Evolutionary conservation across 2,329 filamentous ascomycete species (phyloP), one percentile per base, ranked within the genome.

Genomic region (Remersonia thermophila): DNA sequence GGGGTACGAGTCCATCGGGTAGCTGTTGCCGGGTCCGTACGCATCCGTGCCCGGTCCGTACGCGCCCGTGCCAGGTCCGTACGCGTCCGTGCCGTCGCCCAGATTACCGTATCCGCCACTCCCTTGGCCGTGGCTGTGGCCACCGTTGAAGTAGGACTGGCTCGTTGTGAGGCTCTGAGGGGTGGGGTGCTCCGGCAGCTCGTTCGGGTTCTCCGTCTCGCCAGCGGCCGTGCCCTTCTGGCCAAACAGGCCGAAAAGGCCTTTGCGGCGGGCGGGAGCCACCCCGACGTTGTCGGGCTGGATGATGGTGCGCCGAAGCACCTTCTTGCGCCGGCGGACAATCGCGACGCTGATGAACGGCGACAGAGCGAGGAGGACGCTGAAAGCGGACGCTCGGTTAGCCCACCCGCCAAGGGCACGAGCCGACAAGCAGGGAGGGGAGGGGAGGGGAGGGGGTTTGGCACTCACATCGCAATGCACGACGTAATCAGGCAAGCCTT

Each of bases 401-500:
- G 16, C 7, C 15, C 13, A 16, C 5, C 20, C 7, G 3, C 7
- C 13, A 7, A 12, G 14, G 10, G 13, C n/a, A 12, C 13, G 18
- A 16, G 6, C 7, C 42, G 7, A 18, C 8, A 2, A 7, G n/a
- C n/a, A n/a, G n/a, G n/a, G n/a, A n/a, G n/a, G n/a, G n/a, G n/a
- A n/a, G n/a, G n/a, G n/a, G n/a, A n/a, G n/a, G n/a, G n/a, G n/a
- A n/a, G n/a, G n/a, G n/a, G n/a, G n/a, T n/a, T n/a, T n/a, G n/a
- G n/a, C 13, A 47, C 66, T 61, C 65, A 86, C 77, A 82, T 76
- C 51, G 71, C 81, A 38, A 86, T 72, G 41, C 95, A 81, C 20
- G 86, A 65, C 12, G 91, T 77, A 3, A 83, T 81, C 46, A 95
- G 78, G 41, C 67, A 72, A 30, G 79, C 85, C 33, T 77, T 83